phyloP scores from a whole-genome alignment of 164 flowering plant genomes.

The Vitis labrusca region DNA sequence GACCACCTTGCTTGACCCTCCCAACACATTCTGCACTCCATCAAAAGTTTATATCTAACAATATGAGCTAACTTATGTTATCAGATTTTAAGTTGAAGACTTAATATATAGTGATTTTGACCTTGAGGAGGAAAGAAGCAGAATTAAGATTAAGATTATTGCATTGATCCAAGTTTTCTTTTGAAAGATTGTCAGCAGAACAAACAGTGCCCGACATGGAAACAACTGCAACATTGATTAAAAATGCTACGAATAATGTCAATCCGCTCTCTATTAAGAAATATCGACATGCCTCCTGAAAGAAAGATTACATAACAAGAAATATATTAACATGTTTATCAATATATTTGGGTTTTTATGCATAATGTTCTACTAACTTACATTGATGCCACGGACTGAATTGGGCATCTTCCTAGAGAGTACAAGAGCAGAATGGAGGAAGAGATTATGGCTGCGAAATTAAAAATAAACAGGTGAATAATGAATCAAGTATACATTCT shows the following conservation, averaged over 20 bases:
- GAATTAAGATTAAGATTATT: conserved; percentile 60
- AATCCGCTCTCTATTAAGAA: conserved; percentile 82
- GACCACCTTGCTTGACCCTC: conserved; percentile 54
- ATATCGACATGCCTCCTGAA: conserved; percentile 74
- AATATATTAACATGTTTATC: not conserved
- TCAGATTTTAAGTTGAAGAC: not conserved
- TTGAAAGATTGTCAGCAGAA: conserved; percentile 32
- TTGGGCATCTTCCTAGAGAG: conserved; percentile 76
- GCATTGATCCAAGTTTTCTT: conserved; percentile 33
- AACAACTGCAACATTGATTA: conserved; percentile 74
- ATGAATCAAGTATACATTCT: too few relatives aligned
- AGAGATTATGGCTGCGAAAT: conserved; percentile 74
- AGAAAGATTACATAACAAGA: not conserved
- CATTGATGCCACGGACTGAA: conserved; percentile 71
- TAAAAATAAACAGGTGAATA: too few relatives aligned
- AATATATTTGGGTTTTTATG: not conserved
- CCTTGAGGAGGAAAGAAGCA: conserved; percentile 86
- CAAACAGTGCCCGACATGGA: conserved; percentile 78
- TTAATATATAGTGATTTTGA: conserved; percentile 9
- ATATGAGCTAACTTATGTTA: not conserved
- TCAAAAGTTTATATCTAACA: not conserved
- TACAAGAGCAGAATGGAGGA: conserved; percentile 93
- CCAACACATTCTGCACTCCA: conserved; percentile 69
- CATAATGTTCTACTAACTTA: conserved; percentile 27
- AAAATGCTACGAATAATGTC: conserved; percentile 70